Evolutionary conservation across 140 eudicot species (phyloP).

Genomic region (Senecio squalidus): DNA sequence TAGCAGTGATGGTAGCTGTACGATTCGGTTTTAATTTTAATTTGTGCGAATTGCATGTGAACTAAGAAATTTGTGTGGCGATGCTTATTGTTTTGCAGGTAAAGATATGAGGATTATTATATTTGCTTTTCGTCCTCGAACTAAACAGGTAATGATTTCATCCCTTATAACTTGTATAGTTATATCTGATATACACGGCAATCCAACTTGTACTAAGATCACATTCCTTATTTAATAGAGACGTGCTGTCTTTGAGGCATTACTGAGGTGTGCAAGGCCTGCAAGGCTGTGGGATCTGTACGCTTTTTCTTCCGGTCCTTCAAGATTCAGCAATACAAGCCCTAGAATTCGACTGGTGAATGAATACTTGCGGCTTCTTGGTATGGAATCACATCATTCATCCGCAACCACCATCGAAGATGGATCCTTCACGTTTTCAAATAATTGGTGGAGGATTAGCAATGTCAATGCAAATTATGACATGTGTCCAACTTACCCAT

Average conservation of each 20-base stretch:
- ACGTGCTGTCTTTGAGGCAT: conserved; percentile 86
- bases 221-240: conserved; percentile 37
- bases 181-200: not conserved
- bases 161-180: not conserved
- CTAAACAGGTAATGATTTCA: conserved; percentile 67
- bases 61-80: conserved; percentile 7
- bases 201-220: not conserved
- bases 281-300: conserved; percentile 90
- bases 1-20: conserved; percentile 7
- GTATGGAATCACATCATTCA: conserved; percentile 45
- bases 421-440: conserved; percentile 70
- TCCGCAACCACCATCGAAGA: conserved; percentile 51
- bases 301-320: conserved; percentile 73
- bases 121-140: conserved; percentile 85
- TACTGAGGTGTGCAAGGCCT: conserved; percentile 78
- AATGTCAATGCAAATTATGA: conserved; percentile 65
- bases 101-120: conserved; percentile 95
- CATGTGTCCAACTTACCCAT: conserved; percentile 85
- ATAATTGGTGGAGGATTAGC: conserved; percentile 85
- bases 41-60: conserved; percentile 10
- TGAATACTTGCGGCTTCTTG: conserved; percentile 92
- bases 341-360: conserved; percentile 79
- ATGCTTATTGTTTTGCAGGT: conserved; percentile 49
- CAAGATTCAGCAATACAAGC: conserved; percentile 53
- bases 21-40: conserved; percentile 1